A percentile compares a stretch with the other conserved stretches of the same genome.
phyloP scores from a whole-genome alignment of 192 early-diverging fungal species.

The Phycomyces blakesleeanus region DNA sequence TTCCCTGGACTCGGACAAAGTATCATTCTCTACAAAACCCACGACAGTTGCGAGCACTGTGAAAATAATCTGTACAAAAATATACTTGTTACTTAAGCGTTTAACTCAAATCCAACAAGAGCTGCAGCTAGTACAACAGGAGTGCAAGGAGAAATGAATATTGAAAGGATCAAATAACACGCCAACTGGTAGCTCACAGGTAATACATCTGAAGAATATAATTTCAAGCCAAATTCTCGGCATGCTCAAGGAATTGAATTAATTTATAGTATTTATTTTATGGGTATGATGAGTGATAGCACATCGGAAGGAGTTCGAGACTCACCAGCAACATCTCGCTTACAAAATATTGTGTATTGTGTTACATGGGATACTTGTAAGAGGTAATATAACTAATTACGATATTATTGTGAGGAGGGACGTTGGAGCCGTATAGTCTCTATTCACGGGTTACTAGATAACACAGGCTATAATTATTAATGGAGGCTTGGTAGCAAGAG shows the following conservation, averaged over 20 bases:
- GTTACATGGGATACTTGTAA: too few species aligned
- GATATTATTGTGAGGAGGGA: too few species aligned
- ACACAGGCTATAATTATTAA: too few species aligned
- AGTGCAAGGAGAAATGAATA: not conserved
- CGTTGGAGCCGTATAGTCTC: too few species aligned
- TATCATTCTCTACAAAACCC: not conserved
- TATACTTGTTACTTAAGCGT: not conserved
- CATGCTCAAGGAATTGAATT: too few species aligned
- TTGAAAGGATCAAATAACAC: conserved; percentile 4
- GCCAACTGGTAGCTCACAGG: conserved; percentile 5
- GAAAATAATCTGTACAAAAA: not conserved
- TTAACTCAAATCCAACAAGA: conserved; percentile 1
- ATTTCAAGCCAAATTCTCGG: conserved; percentile 3
- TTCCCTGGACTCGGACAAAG: not conserved
- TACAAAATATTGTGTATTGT: too few species aligned
- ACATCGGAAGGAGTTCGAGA: conserved; percentile 1
- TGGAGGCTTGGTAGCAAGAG: too few species aligned
- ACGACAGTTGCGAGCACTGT: conserved; percentile 1
- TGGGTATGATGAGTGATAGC: not conserved
- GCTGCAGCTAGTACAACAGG: conserved; percentile 5
- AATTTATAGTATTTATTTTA: not conserved
- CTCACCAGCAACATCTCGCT: too few species aligned
- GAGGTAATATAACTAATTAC: too few species aligned
- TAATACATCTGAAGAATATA: conserved; percentile 8
- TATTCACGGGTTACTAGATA: too few species aligned